Percentiles rank a stretch among this genome's conserved stretches.
Evolutionary conservation across 1,284 basidiomycete species (phyloP).

Genomic region (Pyrrhoderma noxium): DNA sequence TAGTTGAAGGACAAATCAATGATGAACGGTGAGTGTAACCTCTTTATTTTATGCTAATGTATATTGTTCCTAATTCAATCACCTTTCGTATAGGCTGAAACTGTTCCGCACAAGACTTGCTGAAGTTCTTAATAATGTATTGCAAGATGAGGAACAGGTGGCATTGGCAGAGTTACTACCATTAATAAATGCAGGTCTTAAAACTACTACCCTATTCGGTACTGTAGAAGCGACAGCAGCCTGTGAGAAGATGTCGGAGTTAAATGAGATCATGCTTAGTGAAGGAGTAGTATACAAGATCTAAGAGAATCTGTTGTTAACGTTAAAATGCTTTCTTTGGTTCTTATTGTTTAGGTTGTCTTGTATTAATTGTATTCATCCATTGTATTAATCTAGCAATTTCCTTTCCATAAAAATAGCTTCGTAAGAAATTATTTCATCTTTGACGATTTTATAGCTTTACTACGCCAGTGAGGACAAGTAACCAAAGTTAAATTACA

Average conservation of each 20-base stretch:
- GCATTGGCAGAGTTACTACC: constrained; percentile 67
- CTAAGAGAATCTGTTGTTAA: constrained; percentile 26
- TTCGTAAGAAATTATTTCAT: no score
- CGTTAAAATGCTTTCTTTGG: background rate
- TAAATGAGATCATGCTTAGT: constrained; percentile 84
- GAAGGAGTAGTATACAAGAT: constrained; percentile 75
- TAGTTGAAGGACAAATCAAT: constrained; percentile 36
- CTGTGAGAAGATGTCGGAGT: constrained; percentile 73
- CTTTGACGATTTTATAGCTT: no score
- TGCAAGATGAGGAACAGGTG: constrained; percentile 73
- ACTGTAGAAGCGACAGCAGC: constrained; percentile 73
- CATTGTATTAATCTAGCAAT: no score
- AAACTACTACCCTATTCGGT: constrained; percentile 66
- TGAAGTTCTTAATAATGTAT: constrained; percentile 56
- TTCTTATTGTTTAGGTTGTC: constrained; percentile 18
- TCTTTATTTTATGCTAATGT: constrained; percentile 1
- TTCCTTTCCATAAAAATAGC: no score
- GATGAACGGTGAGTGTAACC: constrained; percentile 47
- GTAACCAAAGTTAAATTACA: no score
- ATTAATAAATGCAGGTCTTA: constrained; percentile 73
- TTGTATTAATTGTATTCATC: constrained; percentile 17
- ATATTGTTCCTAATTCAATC: constrained; percentile 12
- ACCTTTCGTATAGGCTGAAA: constrained; percentile 42
- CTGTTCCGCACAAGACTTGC: constrained; percentile 75
- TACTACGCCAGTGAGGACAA: no score